phyloP scores from a whole-genome alignment of 1,139 yeast genomes.

The Saccharomyces pastorianus region DNA sequence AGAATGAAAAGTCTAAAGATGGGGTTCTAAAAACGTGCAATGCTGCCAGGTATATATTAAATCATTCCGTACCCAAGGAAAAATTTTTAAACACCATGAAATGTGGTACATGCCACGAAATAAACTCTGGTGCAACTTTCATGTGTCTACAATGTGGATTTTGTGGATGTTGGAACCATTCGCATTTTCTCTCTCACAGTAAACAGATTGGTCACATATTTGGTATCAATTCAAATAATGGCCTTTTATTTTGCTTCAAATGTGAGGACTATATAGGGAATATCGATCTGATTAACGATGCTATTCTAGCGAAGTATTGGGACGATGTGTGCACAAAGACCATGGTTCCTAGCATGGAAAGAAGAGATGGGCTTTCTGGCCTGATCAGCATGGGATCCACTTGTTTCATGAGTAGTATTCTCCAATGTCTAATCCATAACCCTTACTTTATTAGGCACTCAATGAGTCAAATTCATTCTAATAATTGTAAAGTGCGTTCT shows the following conservation, averaged over 20 bases:
- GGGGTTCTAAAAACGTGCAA: slow-evolving; percentile 25
- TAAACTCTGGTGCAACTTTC: slow-evolving; percentile 43
- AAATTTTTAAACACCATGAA: slow-evolving; percentile 19
- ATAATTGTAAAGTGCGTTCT: slow-evolving; percentile 21
- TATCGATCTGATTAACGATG: slow-evolving; percentile 19
- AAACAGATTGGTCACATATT: slow-evolving; percentile 58
- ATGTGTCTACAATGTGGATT: slow-evolving; percentile 81
- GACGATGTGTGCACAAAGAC: slow-evolving; percentile 31
- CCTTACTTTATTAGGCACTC: slow-evolving; percentile 75
- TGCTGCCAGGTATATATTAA: slow-evolving; percentile 21
- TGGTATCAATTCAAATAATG: slow-evolving; percentile 43
- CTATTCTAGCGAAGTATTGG: slow-evolving; percentile 24
- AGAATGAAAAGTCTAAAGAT: slow-evolving; percentile 22
- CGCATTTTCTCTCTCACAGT: slow-evolving; percentile 59
- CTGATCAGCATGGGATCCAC: slow-evolving; percentile 92
- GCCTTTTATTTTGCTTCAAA: slow-evolving; percentile 64
- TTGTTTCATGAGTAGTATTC: slow-evolving; percentile 85
- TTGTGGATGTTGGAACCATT: slow-evolving; percentile 58
- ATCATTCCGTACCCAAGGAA: slow-evolving; percentile 18
- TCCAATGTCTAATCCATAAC: slow-evolving; percentile 82
- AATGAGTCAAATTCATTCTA: slow-evolving; percentile 35
- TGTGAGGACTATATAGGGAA: slow-evolving; percentile 70
- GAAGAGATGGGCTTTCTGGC: slow-evolving; percentile 74
- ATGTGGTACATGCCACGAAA: slow-evolving; percentile 27
- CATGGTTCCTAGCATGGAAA: slow-evolving; percentile 47